Evolutionary conservation across 768 basidiomycete genomes (phyloP), one percentile per base, ranked within the genome.

Genomic region (Boletus rubescentipes): DNA sequence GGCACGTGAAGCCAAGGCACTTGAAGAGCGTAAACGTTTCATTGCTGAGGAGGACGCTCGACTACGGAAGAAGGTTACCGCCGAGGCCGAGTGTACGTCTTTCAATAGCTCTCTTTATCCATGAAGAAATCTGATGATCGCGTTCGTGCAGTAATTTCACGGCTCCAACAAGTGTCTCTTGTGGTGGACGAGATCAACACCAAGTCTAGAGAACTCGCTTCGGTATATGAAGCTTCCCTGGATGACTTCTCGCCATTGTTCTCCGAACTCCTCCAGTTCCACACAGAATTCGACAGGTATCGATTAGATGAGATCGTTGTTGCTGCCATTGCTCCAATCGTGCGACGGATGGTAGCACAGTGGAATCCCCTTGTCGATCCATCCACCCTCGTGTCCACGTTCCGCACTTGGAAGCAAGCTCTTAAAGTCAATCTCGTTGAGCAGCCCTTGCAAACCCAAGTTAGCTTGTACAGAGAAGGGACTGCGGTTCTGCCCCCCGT

Each of bases 301-400:
- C 76, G 79, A 15, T 72, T 99, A 32, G 97, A 98, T 59, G 95
- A 98, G 65, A 83, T 98, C 21, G 84, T 96, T 5, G 91, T 99
- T 4, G 95, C 88, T 18, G 93, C 96, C 5, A 89, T 99, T 46
- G 82, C 87, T 5, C 97, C 96, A 2, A 71, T 83, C 14, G 70
- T 95, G 32, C 85, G 89, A 43, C 80, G 87, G 15, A 79, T 88
- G 71, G 79, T 91, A 30, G 70, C 82, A 1, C 79, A 76, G 29
- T 99, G 96, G 95, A 75, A 88, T 49, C 96, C 97, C 0, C 77
- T 99, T 11, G 77, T 86, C 51, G 78, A 90, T n/a, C 91, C 93
- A 1, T 72, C 79, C 9, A 76, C 73, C 0, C 82, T 91, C 56
- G 73, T 85, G 10, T 70, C 84, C 23, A 83, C 80, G 4, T 88